Base-by-base conservation (phyloP, 306 rosid genomes). In the Vigna radiata region DNA sequence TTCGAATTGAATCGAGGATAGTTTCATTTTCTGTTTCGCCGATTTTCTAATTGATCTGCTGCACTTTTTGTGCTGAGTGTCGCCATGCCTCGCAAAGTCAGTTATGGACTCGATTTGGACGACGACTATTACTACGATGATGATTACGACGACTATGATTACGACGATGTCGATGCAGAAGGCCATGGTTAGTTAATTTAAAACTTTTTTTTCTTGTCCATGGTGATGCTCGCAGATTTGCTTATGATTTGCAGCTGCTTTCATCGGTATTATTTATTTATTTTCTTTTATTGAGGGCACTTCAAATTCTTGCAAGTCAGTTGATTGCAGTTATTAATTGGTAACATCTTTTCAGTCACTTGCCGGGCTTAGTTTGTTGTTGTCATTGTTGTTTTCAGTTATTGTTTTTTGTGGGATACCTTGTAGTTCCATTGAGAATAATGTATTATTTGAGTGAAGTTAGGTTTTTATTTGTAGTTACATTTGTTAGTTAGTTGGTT, bases 51-150 rank as follows among this genome's bases (percentile, higher is more conserved):
- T 80, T 36, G 37, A 76, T 65, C 19, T 31, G 72, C 12, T 76
- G 4, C 75, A 6, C 47, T 62, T 18, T 72, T 59, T 4, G 68
- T 33, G 8, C 5, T 18, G 69, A 78, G 77, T 39, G 43, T 78
- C 13, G 72, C 68, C 81, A 95, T 95, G 99, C 97, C 99, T 83
- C 99, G 83, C n/a, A 92, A 95, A 83, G 85, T 77, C 41, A 88
- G 73, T 68, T 78, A 85, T 8, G 92, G 92, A 64, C 72, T 89
- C 62, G 96, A 91, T 86, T 95, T 87, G 41, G 87, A 82, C 17
- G 91, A 85, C 0, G 90, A 85, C 1, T 56, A 71, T n/a, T 88
- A 73, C 33, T 85, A 86, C 4, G 86, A 89, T 0, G 47, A 76
- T 67, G 89, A 65, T 33, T 87, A 86, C 72, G 94, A 87, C 11